Evolutionary conservation across 305 asterid species (phyloP), one percentile per base, ranked within the genome.

Genomic region (Fraxinus velutina): DNA sequence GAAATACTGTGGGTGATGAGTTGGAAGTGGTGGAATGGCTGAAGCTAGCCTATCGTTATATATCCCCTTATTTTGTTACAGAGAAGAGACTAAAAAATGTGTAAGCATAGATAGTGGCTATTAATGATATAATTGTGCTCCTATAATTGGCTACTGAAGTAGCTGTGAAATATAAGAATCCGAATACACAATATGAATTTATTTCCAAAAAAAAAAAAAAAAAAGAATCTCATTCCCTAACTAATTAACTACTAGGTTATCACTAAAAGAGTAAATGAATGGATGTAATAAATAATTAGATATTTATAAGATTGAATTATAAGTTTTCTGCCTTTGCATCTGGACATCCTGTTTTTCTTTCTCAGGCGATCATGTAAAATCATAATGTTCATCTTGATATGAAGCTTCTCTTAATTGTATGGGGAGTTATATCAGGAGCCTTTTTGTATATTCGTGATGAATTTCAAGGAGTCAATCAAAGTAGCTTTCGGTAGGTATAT

Each of bases 11-110:
- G 79, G 92, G 92, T 66, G 87, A 94, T 87, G 97, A 92, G 85
- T 88, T 94, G 91, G 97, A 94, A 81, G 98, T 93, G 88, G 98
- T 91, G 84, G 98, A 94, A 88, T 97, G 98, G 78, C 93, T 94
- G 97, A 92, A 93, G 91, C 92, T 94, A 80, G 86, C 90, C 57
- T 93, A 94, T 34, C 96, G 96, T 83, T 94, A 88, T 85, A 90
- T 93, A 83, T 94, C 97, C 79, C 97, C 97, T 52, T 91, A 94
- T 86, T 94, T 94, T 80, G 88, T 91, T 79, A 92, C 96, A 19
- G 91, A 71, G 79, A 30, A 52, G 89, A 92, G 90, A 89, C 96
- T 77, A 92, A 88, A 77, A 93, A 80, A 85, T 93, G 97, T 87
- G 97, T 94, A 89, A 71, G 98, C 84, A 84, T 75, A 79, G 57